A percentile compares a stretch with the other conserved stretches of the same genome.
Conservation (phyloP, 2,329 filamentous ascomycete species). For the Huntiella abstrusa region DNA sequence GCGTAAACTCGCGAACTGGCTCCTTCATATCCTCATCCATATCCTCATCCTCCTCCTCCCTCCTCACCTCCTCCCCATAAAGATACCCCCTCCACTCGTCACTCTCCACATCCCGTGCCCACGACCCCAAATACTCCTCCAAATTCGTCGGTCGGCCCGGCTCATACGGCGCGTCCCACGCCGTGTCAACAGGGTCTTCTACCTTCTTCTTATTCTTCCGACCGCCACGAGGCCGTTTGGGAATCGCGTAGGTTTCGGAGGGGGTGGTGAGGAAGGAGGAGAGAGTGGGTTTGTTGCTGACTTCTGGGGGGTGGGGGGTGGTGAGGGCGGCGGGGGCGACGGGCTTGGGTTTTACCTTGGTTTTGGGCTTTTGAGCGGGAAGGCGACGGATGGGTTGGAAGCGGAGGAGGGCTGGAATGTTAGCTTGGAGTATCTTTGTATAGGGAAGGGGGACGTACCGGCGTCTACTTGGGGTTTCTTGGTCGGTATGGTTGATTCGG, state of each 20-base stretch:
- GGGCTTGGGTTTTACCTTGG: constrained; percentile 29
- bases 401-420: constrained; percentile 39
- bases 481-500: constrained; percentile 13
- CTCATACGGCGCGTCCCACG: constrained; percentile 89
- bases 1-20: constrained; percentile 17
- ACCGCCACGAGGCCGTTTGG: constrained; percentile 57
- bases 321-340: constrained; percentile 20
- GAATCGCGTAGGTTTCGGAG: constrained; percentile 13
- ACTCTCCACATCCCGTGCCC: constrained; percentile 63
- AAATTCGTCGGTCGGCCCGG: constrained; percentile 65
- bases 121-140: constrained; percentile 66
- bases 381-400: constrained; percentile 78
- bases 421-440: neutral
- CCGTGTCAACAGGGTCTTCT: constrained; percentile 38
- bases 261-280: constrained; percentile 50
- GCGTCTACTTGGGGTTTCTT: constrained; percentile 41
- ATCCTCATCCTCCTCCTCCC: constrained; percentile 22
- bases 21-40: neutral
- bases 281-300: constrained; percentile 43
- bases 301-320: constrained; percentile 17
- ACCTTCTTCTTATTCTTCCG: constrained; percentile 57
- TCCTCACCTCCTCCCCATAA: constrained; percentile 31
- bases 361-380: constrained; percentile 34
- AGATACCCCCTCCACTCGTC: constrained; percentile 76
- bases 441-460: constrained; percentile 13